Base-by-base conservation (phyloP, 148 eudicot genomes). In the Vaccinium myrtillus region DNA sequence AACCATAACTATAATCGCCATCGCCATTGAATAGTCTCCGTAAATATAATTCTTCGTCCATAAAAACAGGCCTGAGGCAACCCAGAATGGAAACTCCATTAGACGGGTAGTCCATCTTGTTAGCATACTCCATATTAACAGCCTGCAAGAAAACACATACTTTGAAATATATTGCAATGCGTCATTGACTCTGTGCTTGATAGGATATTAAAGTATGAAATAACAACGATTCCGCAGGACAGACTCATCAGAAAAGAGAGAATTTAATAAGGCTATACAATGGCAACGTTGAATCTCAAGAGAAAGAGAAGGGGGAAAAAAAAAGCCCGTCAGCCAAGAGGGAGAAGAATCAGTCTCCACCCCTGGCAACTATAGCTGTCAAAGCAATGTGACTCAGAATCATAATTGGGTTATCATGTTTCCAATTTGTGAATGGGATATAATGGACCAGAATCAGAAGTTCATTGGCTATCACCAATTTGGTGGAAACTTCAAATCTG, bases 61-160 rank as follows among this genome's bases (percentile, higher is more conserved):
- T 14, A 30, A 80, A 89, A 67, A 86, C 84, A 81, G 93, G 93
- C 76, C 84, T 87, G 63, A 91, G 90, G 84, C 82, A 78, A 84
- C 91, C 93, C 84, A 85, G 48, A 61, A 91, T 32, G 32, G 91
- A 89, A 63, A 91, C 89, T 75, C 93, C 93, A 75, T 91, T 91
- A 78, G 91, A 87, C 14, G 91, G 90, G 80, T 85, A 83, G 77
- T 91, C 91, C 91, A 91, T 89, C 69, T 46, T 80, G 82, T 80
- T 84, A 83, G 85, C 80, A 88, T 86, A 83, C 75, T 91, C 89
- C 80, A 70, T 73, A 75, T 75, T 73, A 83, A 88, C 79, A 83
- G 88, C 90, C 91, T 89, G 82, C 36, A 86, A 78, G 39, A 83
- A 48, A 82, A 4, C 65, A 77, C 9, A 56, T 32, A 23, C 10